A percentile compares a stretch with the other conserved stretches of the same genome.
Evolutionary conservation across 768 basidiomycete species (phyloP).

Genomic region (Scleroderma citrinum): DNA sequence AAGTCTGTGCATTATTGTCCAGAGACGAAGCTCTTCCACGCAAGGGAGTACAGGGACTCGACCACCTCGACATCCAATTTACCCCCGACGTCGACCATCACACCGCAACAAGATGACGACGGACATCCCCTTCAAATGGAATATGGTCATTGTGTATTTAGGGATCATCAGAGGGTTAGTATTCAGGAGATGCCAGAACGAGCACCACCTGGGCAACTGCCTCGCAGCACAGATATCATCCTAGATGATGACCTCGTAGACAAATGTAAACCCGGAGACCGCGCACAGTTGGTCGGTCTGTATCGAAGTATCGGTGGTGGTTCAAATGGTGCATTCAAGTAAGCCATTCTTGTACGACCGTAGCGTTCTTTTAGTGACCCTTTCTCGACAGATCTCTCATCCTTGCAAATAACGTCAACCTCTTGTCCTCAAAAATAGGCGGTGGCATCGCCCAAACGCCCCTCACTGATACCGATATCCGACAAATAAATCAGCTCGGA

Average conservation of each 20-base stretch:
- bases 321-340: slow-evolving; percentile 92
- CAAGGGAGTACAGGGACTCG: slow-evolving; percentile 89
- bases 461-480: slow-evolving; percentile 90
- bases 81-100: slow-evolving; percentile 79
- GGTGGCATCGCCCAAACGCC: slow-evolving; percentile 92
- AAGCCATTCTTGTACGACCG: slow-evolving; percentile 20
- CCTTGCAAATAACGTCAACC: slow-evolving; percentile 90
- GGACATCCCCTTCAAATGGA: slow-evolving; percentile 85
- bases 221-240: slow-evolving; percentile 93
- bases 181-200: slow-evolving; percentile 99
- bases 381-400: slow-evolving; percentile 68
- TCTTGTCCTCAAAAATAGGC: slow-evolving; percentile 90
- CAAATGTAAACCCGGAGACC: slow-evolving; percentile 95
- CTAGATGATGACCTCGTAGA: slow-evolving; percentile 96
- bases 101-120: slow-evolving; percentile 89
- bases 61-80: slow-evolving; percentile 81
- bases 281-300: slow-evolving; percentile 92
- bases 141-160: slow-evolving; percentile 85
- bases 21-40: slow-evolving; percentile 78
- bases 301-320: slow-evolving; percentile 95
- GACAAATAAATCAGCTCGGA: slow-evolving; percentile 89
- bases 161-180: slow-evolving; percentile 94
- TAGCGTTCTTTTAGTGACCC: slow-evolving; percentile 8
- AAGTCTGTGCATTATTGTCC: slow-evolving; percentile 94
- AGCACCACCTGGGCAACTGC: slow-evolving; percentile 94